Conservation (phyloP, 2,329 filamentous ascomycete genomes). For the Epichloe hybrida region DNA sequence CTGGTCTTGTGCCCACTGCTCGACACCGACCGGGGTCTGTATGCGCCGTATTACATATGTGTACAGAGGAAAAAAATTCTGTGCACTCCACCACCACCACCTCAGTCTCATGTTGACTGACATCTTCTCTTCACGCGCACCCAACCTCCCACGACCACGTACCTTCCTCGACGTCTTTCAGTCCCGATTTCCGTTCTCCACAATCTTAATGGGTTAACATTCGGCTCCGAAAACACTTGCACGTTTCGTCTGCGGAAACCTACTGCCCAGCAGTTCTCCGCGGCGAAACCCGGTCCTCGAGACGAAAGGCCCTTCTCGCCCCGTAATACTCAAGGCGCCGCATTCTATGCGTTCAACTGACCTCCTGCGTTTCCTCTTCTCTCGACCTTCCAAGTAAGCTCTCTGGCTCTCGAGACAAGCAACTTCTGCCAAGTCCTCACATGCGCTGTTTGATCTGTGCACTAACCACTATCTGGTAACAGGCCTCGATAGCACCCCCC, state of each 20-base stretch:
- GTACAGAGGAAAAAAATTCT: neutral
- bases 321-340: neutral
- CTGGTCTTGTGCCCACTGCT: neutral
- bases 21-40: neutral
- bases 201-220: neutral
- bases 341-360: conserved; percentile 82
- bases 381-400: conserved; percentile 73
- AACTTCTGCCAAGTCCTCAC: neutral
- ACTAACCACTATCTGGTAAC: neutral
- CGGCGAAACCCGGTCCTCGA: neutral
- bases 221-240: neutral
- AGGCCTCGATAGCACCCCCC: conserved; percentile 50
- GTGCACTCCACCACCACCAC: neutral
- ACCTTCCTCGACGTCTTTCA: neutral
- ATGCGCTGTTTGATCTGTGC: neutral
- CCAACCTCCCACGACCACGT: neutral
- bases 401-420: no score
- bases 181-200: neutral
- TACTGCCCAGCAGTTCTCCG: neutral
- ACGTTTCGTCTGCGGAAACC: neutral
- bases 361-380: conserved; percentile 84
- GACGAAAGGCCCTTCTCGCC: neutral
- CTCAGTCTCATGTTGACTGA: neutral
- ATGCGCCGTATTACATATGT: no score
- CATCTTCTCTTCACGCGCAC: neutral